phyloP scores from a whole-genome alignment of 2,329 filamentous ascomycete species.

The Fusarium succisae region DNA sequence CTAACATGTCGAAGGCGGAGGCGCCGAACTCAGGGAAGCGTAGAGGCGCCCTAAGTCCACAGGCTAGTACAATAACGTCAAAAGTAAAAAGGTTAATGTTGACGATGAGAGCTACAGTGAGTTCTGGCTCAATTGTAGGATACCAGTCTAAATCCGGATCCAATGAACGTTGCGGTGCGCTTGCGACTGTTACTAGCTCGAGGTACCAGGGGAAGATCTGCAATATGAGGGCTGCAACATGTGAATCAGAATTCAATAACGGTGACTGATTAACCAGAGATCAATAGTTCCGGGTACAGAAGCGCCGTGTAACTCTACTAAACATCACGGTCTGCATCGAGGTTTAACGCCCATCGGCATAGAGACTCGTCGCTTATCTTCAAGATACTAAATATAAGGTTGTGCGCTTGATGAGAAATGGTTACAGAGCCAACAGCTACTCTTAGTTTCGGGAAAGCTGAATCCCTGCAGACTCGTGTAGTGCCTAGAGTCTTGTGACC shows the following conservation, averaged over 20 bases:
- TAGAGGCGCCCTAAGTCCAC: neutral
- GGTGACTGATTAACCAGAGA: neutral
- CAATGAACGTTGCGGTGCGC: neutral
- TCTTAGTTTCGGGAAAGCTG: neutral
- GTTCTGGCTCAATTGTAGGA: neutral
- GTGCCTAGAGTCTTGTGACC: neutral
- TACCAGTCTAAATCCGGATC: slow-evolving; percentile 4
- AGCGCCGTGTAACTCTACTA: neutral
- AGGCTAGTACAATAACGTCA: neutral
- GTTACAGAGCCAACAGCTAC: neutral
- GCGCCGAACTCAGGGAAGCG: neutral
- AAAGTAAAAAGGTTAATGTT: neutral
- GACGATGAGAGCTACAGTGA: neutral
- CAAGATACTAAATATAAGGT: neutral
- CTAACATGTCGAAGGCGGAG: slow-evolving; percentile 12
- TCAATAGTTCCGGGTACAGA: neutral
- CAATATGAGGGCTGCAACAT: neutral
- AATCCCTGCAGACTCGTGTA: neutral
- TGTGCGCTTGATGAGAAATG: neutral
- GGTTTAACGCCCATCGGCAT: neutral
- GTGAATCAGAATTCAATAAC: neutral
- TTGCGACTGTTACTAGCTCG: neutral
- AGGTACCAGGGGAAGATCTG: slow-evolving; percentile 21
- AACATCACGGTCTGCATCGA: neutral
- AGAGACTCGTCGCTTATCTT: neutral